Conservation (phyloP, 2,329 filamentous ascomycete species). For the Lachnellula cervina region DNA sequence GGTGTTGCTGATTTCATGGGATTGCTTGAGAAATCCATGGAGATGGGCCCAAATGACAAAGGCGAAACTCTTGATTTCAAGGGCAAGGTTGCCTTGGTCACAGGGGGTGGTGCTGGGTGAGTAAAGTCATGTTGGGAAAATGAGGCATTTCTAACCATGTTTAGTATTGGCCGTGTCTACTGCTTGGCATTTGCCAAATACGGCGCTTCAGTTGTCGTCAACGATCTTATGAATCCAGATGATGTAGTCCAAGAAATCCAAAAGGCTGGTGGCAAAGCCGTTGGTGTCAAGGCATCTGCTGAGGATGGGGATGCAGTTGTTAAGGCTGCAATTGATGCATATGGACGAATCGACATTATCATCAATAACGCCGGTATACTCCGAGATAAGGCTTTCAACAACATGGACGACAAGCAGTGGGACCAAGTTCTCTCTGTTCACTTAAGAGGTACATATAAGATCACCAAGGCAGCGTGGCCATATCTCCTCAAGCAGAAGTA, state of each 20-base stretch:
- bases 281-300: constrained; percentile 87
- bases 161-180: constrained; percentile 83
- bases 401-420: constrained; percentile 96
- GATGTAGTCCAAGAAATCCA: constrained; percentile 88
- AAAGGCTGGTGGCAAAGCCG: constrained; percentile 81
- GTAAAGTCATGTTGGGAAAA: constrained; percentile 21
- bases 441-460: constrained; percentile 90
- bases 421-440: constrained; percentile 89
- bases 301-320: constrained; percentile 89
- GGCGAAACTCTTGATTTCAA: constrained; percentile 75
- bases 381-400: constrained; percentile 93
- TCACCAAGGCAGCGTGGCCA: constrained; percentile 96
- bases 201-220: constrained; percentile 84
- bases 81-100: constrained; percentile 81
- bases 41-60: constrained; percentile 66
- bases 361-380: constrained; percentile 99
- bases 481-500: constrained; percentile 99
- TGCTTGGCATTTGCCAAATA: constrained; percentile 80
- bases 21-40: constrained; percentile 77
- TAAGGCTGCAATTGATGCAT: constrained; percentile 89
- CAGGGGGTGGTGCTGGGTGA: constrained; percentile 76
- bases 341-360: constrained; percentile 88
- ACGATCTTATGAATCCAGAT: constrained; percentile 92
- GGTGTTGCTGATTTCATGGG: constrained; percentile 85
- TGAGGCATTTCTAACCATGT: constrained; percentile 24